Conservation (phyloP, 2,329 filamentous ascomycete genomes). For the Hymenoscyphus infarciens region DNA sequence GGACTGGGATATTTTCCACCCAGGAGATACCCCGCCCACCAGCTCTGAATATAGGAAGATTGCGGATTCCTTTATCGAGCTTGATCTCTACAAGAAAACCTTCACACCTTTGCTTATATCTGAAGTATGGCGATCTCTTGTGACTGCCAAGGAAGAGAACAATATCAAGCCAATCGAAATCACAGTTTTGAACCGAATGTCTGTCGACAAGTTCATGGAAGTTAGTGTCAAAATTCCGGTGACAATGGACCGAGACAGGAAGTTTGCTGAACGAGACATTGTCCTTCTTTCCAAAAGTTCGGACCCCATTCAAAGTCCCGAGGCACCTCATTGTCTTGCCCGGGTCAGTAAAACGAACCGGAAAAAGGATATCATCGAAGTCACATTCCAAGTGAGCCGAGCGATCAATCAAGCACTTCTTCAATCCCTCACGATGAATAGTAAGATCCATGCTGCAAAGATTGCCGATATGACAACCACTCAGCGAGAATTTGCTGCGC, state of each 20-base stretch:
- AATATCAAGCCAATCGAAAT: constrained; percentile 79
- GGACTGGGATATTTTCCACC: constrained; percentile 91
- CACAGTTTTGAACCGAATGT: constrained; percentile 82
- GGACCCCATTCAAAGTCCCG: constrained; percentile 62
- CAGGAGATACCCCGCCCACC: constrained; percentile 79
- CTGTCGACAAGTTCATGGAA: constrained; percentile 89
- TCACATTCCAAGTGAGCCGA: constrained; percentile 79
- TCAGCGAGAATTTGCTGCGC: constrained; percentile 89
- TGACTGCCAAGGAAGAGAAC: constrained; percentile 83
- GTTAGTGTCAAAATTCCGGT: constrained; percentile 79
- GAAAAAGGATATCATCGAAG: constrained; percentile 77
- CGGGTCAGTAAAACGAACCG: constrained; percentile 75
- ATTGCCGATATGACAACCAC: constrained; percentile 92
- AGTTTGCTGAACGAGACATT: constrained; percentile 80
- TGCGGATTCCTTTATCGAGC: constrained; percentile 71
- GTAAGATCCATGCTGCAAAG: constrained; percentile 70
- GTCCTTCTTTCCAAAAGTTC: constrained; percentile 75
- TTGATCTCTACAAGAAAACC: constrained; percentile 76
- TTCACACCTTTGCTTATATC: constrained; percentile 88
- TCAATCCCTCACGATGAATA: constrained; percentile 63
- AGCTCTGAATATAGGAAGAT: constrained; percentile 72
- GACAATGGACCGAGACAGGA: constrained; percentile 65
- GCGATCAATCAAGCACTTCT: constrained; percentile 47
- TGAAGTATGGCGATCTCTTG: constrained; percentile 93
- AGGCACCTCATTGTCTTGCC: constrained; percentile 77